phyloP scores from a whole-genome alignment of 2,329 filamentous ascomycete species.

The Apiospora saccharicola region DNA sequence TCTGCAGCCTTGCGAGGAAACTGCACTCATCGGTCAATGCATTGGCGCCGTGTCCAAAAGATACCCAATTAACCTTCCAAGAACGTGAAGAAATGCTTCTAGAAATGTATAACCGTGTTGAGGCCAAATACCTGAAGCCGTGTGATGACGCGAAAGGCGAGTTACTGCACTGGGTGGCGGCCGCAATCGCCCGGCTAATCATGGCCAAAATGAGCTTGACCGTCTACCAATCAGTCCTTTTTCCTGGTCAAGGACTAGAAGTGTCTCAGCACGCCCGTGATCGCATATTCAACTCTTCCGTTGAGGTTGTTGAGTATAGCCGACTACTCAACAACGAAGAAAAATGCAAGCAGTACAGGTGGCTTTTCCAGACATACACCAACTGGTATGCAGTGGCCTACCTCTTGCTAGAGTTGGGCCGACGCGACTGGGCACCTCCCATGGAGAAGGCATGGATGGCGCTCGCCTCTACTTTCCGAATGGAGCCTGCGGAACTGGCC shows the following conservation, averaged over 20 bases:
- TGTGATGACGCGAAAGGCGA: constrained; percentile 54
- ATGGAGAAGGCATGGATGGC: constrained; percentile 60
- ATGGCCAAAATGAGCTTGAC: constrained; percentile 63
- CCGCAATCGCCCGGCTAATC: constrained; percentile 57
- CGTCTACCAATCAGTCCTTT: constrained; percentile 60
- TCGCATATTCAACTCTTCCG: constrained; percentile 57
- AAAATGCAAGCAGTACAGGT: constrained; percentile 59
- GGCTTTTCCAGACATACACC: constrained; percentile 66
- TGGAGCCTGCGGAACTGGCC: constrained; percentile 51
- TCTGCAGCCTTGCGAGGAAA: constrained; percentile 49
- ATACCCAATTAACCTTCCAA: constrained; percentile 46
- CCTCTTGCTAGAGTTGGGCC: constrained; percentile 58
- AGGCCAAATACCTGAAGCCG: constrained; percentile 60
- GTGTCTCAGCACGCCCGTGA: constrained; percentile 49
- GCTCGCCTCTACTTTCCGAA: constrained; percentile 48
- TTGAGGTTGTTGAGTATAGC: constrained; percentile 64
- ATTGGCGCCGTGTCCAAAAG: constrained; percentile 41
- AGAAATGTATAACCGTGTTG: constrained; percentile 55
- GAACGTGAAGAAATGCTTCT: constrained; percentile 55
- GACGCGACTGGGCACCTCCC: constrained; percentile 57
- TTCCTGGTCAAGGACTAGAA: constrained; percentile 47
- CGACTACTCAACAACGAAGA: constrained; percentile 60
- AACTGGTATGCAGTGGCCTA: constrained; percentile 68
- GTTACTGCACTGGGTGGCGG: constrained; percentile 58
- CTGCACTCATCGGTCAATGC: constrained; percentile 48